Conservation (phyloP, 805 yeast genomes). For the Metschnikowia aberdeeniae region DNA sequence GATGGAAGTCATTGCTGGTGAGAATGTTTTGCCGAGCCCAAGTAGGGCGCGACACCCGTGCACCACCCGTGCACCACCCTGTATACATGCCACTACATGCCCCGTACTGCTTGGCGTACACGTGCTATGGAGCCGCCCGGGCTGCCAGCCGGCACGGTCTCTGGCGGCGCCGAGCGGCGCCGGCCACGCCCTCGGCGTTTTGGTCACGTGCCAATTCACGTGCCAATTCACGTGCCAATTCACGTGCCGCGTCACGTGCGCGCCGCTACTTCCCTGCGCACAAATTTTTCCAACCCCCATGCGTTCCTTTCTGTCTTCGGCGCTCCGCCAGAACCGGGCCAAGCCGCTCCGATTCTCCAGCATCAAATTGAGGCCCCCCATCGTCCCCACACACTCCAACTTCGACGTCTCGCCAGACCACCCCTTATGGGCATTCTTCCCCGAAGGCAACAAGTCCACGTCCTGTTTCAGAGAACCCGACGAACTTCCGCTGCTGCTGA, state of each 20-base stretch:
- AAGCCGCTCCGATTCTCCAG: constrained; percentile 22
- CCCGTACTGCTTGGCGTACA: too few relatives aligned
- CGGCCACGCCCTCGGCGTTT: too few relatives aligned
- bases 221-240: neutral
- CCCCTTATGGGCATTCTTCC: constrained; percentile 93
- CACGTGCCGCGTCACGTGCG: neutral
- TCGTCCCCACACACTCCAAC: constrained; percentile 75
- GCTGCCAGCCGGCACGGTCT: too few relatives aligned
- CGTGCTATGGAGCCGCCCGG: too few relatives aligned
- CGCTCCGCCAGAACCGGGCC: constrained; percentile 10
- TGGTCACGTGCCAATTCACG: too few relatives aligned
- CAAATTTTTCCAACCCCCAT: neutral
- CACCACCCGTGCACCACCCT: neutral
- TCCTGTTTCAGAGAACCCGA: constrained; percentile 53
- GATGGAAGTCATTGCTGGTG: constrained; percentile 27
- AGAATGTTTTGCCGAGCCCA: neutral
- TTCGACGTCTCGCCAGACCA: constrained; percentile 75
- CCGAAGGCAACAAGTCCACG: constrained; percentile 45
- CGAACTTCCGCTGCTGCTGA: constrained; percentile 51
- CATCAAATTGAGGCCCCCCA: constrained; percentile 69
- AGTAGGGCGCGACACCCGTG: neutral
- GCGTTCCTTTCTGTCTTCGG: constrained; percentile 10
- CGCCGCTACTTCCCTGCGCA: neutral
- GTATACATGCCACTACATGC: neutral
- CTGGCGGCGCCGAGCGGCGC: too few relatives aligned